Conservation (phyloP, 192 early-diverging fungal species). For the Thoreauomyces humboldtii region DNA sequence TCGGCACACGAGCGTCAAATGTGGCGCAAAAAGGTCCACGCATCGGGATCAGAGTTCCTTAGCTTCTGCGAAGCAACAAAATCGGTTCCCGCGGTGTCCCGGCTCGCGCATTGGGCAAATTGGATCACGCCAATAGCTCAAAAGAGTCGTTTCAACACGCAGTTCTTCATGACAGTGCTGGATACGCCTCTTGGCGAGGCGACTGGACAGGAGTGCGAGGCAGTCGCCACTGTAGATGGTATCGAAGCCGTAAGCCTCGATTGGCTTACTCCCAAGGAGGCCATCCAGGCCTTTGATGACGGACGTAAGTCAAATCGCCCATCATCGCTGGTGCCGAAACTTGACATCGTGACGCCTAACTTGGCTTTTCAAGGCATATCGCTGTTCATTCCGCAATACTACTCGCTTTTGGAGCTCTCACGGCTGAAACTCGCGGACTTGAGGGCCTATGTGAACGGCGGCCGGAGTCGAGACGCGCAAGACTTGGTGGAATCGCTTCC, state of each 20-base stretch:
- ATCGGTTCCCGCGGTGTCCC: slow-evolving; percentile 40
- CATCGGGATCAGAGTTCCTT: slow-evolving; percentile 49
- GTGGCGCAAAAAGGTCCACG: slow-evolving; percentile 51
- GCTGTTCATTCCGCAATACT: slow-evolving; percentile 69
- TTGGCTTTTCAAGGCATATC: slow-evolving; percentile 30
- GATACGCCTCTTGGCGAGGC: slow-evolving; percentile 34
- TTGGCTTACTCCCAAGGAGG: slow-evolving; percentile 70
- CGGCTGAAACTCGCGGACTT: slow-evolving; percentile 50
- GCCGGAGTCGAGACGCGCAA: slow-evolving; percentile 8
- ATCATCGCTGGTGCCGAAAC: not conserved
- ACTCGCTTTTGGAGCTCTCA: slow-evolving; percentile 51
- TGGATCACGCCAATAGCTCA: slow-evolving; percentile 65
- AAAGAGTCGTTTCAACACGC: slow-evolving; percentile 61
- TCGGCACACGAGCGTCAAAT: slow-evolving; percentile 36
- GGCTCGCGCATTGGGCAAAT: slow-evolving; percentile 59
- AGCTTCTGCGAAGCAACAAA: slow-evolving; percentile 44
- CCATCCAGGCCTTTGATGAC: slow-evolving; percentile 45
- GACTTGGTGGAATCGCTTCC: slow-evolving; percentile 1
- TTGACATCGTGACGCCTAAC: not conserved
- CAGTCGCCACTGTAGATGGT: slow-evolving; percentile 38
- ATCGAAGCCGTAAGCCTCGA: slow-evolving; percentile 57
- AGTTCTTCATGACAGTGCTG: slow-evolving; percentile 63
- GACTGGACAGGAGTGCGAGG: not conserved
- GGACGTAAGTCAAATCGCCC: slow-evolving; percentile 13
- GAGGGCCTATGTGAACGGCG: slow-evolving; percentile 24